Evolutionary conservation across 305 asterid species (phyloP), one percentile per base, ranked within the genome.

Genomic region (Ajuga reptans): DNA sequence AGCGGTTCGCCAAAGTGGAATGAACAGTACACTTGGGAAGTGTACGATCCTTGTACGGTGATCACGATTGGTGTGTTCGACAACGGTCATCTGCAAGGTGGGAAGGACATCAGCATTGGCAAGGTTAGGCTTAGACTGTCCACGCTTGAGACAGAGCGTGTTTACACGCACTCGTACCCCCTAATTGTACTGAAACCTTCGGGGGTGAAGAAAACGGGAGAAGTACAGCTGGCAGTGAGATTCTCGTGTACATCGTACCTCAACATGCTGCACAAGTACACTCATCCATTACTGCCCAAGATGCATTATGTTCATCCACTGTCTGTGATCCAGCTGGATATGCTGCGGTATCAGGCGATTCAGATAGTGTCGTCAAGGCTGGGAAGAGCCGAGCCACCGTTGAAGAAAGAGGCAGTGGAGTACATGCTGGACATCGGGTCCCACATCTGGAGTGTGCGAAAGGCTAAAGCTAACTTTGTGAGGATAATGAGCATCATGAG

Each of bases 131-230:
- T 39, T 9, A 39, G 45, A 39, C 45, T 39, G 45, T 39, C 45
- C 11, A 39, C 45, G 2, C 45, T 39, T 0, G 45, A 39, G 8
- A 39, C 45, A 0, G 45, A 39, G 3, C 45, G 45, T 39, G 45
- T 39, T 2, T 39, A 39, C 45, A 39, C 45, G n/a, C 45, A 39
- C 45, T 39, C 45, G 11, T 39, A 88, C 63, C 92, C 95, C 14
- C 79, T 88, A 11, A 68, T 83, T 3, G 92, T 80, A 55, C 21
- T 88, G 77, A 79, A 72, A 45, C 85, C 89, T 12, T 77, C 88
- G 0, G 95, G 95, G 4, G 92, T 86, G 68, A 83, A 88, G 55
- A 88, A 88, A 72, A 88, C 53, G 79, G 95, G 95, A 3, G 95
- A 88, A 66, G 79, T 88, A 33, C 92, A 88, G 12, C 65, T 88